Conservation (phyloP, 2,329 filamentous ascomycete genomes). For the Diaporthe velutina region DNA sequence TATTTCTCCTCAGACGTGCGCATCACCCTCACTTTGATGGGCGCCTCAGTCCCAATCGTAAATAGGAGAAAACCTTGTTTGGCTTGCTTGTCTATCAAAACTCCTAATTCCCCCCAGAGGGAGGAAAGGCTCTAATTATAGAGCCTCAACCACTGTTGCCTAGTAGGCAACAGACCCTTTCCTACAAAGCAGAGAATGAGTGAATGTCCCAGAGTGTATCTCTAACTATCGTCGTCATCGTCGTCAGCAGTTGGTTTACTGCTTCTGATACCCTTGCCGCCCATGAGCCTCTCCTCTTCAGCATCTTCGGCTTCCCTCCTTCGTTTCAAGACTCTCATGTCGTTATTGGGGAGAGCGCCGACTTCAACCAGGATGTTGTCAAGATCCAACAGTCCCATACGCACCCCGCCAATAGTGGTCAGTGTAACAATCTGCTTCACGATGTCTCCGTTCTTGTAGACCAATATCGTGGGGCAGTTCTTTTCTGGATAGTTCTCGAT, state of each 20-base stretch:
- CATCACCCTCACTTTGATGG: not conserved
- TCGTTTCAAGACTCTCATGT: conserved; percentile 80
- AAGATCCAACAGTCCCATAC: conserved; percentile 79
- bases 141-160: too few relatives aligned
- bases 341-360: conserved; percentile 82
- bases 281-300: conserved; percentile 67
- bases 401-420: conserved; percentile 79
- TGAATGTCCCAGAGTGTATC: too few relatives aligned
- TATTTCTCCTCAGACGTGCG: not conserved
- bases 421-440: conserved; percentile 93
- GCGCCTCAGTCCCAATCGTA: conserved; percentile 71
- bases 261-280: conserved; percentile 63
- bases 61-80: too few relatives aligned
- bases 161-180: too few relatives aligned
- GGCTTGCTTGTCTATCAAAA: too few relatives aligned
- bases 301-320: conserved; percentile 71
- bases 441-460: conserved; percentile 95
- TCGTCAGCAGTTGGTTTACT: conserved; percentile 51
- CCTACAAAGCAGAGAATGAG: too few relatives aligned
- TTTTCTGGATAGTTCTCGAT: conserved; percentile 96
- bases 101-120: too few relatives aligned
- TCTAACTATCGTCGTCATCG: conserved; percentile 70
- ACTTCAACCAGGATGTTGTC: conserved; percentile 86
- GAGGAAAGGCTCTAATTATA: too few relatives aligned
- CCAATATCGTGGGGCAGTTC: conserved; percentile 93